A percentile compares a stretch with the other conserved stretches of the same genome.
These are phyloP conservation scores for Syzygium jambos DNA, from an alignment of 345 rosid species.

Conservation along the genomic window DNA sequence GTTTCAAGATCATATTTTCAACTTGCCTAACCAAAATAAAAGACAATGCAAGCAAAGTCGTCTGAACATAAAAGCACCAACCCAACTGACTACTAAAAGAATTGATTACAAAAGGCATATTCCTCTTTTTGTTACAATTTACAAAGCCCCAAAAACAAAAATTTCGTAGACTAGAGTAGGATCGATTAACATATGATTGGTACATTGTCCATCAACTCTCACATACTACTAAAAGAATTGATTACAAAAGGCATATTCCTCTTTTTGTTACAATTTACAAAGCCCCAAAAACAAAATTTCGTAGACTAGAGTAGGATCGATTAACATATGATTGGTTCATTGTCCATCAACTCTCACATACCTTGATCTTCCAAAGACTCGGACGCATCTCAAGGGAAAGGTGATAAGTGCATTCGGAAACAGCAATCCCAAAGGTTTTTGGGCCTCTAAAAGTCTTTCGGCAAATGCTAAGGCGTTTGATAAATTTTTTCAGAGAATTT, in stretches of 20 bases:
- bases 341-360: not conserved
- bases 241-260: not conserved
- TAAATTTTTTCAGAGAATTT: not conserved
- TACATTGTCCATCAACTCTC: not conserved
- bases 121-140: not conserved
- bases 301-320: not conserved
- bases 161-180: not conserved
- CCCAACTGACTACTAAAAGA: not conserved
- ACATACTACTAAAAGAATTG: not conserved
- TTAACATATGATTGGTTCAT: not conserved
- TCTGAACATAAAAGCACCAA: not conserved
- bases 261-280: not conserved
- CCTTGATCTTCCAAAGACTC: not conserved
- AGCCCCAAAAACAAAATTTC: not conserved
- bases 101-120: not conserved
- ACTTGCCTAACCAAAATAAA: not conserved
- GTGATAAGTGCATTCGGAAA: too few species aligned
- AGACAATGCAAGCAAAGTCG: not conserved
- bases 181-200: too few species aligned
- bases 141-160: not conserved
- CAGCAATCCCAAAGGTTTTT: not conserved
- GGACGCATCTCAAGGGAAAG: not conserved
- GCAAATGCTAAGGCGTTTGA: too few species aligned
- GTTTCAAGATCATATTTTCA: not conserved
- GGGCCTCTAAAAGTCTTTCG: not conserved